Base-by-base conservation (phyloP, 1,139 yeast species). In the Saccharomycopsis hybrid region DNA sequence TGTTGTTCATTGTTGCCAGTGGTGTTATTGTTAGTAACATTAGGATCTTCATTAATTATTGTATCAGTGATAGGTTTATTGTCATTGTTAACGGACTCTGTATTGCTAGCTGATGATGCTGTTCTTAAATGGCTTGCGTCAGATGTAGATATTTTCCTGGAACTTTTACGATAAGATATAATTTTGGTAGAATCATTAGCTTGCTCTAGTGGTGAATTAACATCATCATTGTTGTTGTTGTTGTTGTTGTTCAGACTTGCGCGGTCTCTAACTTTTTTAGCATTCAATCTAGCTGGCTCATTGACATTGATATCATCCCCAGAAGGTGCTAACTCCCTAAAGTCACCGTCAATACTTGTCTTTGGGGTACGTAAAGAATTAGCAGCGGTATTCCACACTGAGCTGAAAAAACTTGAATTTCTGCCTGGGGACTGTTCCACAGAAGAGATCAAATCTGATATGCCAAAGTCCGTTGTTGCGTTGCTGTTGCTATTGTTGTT, bases 321-420 rank as follows among this genome's bases (percentile, higher is more conserved):
- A 9, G 31, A 9, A 11, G 18, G 18, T 18, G 18, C 18, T 18
- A 18, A 18, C 18, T 18, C 18, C 18, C 18, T 18, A 18, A 18
- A 18, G 24, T 2, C 24, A 9, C 27, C 31, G 25, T 35, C 11
- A 4, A n/a, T 38, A 28, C 11, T 35, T 33, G 35, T 18, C 33
- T 44, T 43, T 3, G 51, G 45, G 2, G 44, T 47, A n/a, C 47
- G 29, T 11, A 48, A 32, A 13, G 46, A 35, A 29, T 46, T 49
- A 2, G 49, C 40, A 3, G 54, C 51, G n/a, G 38, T 41, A 24
- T 36, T 51, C 54, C 54, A 51, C n/a, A 51, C 52, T 4, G 52
- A 42, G 35, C 47, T 46, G 36, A 51, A 51, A 42, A 51, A 51
- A 8, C 47, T 37, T 5, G 50, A 41, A 35, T 42, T 46, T 29